phyloP scores from a whole-genome alignment of 1,284 basidiomycete species.

The Mycosarcoma mackinlayi region DNA sequence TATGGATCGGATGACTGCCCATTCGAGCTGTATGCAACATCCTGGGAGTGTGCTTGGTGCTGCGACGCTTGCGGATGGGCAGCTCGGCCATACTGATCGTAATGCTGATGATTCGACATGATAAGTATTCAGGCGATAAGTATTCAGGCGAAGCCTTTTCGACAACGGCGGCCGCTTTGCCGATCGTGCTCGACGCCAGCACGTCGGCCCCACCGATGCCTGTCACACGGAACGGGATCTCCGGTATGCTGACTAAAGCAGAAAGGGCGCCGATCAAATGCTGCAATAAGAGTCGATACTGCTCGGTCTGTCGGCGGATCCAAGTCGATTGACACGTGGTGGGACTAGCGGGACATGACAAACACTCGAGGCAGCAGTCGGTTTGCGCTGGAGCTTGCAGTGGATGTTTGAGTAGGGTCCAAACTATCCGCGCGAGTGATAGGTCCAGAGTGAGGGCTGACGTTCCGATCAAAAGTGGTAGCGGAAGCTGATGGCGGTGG shows the following conservation, averaged over 20 bases:
- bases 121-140: too few species aligned
- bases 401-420: too few species aligned
- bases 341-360: background rate
- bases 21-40: background rate
- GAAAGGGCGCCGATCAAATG: too few species aligned
- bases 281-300: too few species aligned
- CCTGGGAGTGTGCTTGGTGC: constrained; percentile 13
- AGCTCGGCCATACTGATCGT: constrained; percentile 21
- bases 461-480: too few species aligned
- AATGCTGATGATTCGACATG: constrained; percentile 30
- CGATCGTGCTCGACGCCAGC: background rate
- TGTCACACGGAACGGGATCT: too few species aligned
- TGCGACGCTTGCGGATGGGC: constrained; percentile 15
- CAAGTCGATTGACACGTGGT: background rate
- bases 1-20: constrained; percentile 18
- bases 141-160: background rate
- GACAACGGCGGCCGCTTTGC: background rate
- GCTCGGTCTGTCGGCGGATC: background rate
- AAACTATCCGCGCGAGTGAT: too few species aligned
- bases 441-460: too few species aligned
- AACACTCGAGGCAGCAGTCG: background rate
- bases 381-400: background rate
- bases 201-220: background rate
- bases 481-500: background rate
- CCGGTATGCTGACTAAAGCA: too few species aligned